Base-by-base conservation (phyloP, 1,284 basidiomycete genomes). In the Chiua sp. region DNA sequence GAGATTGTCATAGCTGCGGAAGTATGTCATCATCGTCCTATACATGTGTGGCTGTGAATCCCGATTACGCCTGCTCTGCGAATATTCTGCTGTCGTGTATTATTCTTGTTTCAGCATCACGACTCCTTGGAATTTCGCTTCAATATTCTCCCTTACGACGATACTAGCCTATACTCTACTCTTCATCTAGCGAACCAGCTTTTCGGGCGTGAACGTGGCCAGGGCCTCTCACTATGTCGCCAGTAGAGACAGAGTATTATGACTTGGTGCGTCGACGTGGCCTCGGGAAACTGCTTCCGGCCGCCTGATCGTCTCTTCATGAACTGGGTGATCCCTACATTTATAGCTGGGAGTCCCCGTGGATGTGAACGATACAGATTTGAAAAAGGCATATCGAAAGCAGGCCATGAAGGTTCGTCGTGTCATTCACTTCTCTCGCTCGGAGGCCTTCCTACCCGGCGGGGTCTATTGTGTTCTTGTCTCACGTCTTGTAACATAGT, bases 301-400 rank as follows among this genome's bases (percentile, higher is more conserved):
- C 28, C 20, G 51, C 23, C 59, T 60, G 33, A 67, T 58, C 23
- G 7, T 52, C 47, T 35, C 23, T n/a, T 12, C 42, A 22, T 44
- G 7, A 20, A 56, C 35, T 15, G n/a, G 49, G n/a, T 28, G 32
- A 53, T 22, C 18, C 54, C 56, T 33, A 33, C 51, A 59, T 51
- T 10, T 32, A 37, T 56, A 86, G 82, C 67, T 86, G 50, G 79
- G 76, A 22, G 85, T 87, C 18, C 50, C 77, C 7, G 70, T 79
- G 28, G 84, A 87, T 52, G 85, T 78, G 26, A 78, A 76, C 55
- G 93, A 94, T 65, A 88, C 87, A 6, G 87, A 91, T 60, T 78
- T 98, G 67, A 99, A 98, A 82, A 98, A 96, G 80, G 95, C 94
- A 2, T 98, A 98, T 78, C 84, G 97, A 65, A 98, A 93, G 77